Percentiles rank a stretch among this genome's conserved stretches.
Conservation (phyloP, 129 eudicot genomes). For the Tagetes erecta region DNA sequence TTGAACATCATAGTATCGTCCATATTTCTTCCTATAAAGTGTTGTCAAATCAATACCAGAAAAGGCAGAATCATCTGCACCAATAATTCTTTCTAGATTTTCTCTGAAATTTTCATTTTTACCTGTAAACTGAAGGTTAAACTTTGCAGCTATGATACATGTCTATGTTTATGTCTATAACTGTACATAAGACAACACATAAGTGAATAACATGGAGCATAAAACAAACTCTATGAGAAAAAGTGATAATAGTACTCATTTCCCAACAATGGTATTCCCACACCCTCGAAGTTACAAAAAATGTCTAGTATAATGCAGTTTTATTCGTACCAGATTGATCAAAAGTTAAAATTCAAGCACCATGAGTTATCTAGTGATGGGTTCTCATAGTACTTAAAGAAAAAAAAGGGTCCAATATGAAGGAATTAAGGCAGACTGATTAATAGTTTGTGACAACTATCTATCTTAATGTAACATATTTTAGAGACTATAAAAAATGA, state of each 20-base stretch:
- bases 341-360: background rate
- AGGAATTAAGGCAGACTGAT: too few relatives aligned
- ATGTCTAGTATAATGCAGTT: background rate
- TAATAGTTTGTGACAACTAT: too few relatives aligned
- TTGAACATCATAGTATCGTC: slow-evolving; percentile 91
- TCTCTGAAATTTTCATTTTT: slow-evolving; percentile 61
- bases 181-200: too few relatives aligned
- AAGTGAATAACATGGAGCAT: background rate
- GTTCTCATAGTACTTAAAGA: too few relatives aligned
- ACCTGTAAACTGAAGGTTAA: slow-evolving; percentile 46
- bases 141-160: slow-evolving; percentile 12
- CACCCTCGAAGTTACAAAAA: background rate
- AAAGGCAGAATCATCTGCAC: slow-evolving; percentile 83
- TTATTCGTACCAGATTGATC: background rate
- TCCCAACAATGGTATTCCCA: background rate
- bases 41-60: slow-evolving; percentile 92
- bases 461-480: too few relatives aligned
- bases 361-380: too few relatives aligned
- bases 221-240: background rate
- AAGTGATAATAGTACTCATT: background rate
- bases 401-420: too few relatives aligned
- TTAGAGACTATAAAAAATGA: too few relatives aligned
- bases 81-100: slow-evolving; percentile 81
- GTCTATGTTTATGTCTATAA: background rate
- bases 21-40: slow-evolving; percentile 84